These are phyloP conservation scores for Coleophoma crateriformis DNA, from an alignment of 2,329 filamentous ascomycete genomes.

Conservation along the genomic window DNA sequence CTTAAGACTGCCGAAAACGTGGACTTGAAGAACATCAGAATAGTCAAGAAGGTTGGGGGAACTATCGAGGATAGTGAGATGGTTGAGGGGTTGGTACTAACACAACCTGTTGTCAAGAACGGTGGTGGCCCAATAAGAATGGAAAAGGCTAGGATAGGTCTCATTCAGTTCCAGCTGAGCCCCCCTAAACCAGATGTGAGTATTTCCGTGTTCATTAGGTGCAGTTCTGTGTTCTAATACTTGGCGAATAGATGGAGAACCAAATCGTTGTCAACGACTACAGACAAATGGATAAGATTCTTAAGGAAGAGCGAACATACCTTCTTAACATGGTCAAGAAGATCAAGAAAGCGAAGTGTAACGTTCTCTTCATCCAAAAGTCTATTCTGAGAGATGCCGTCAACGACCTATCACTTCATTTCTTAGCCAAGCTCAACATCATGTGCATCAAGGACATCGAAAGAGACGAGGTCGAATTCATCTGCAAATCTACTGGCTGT, in stretches of 20 bases:
- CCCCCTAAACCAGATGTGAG: conserved; percentile 92
- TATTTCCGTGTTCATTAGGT: neutral
- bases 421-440: conserved; percentile 95
- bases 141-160: conserved; percentile 94
- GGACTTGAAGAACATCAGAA: conserved; percentile 91
- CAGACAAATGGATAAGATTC: conserved; percentile 99
- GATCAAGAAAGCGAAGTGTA: conserved; percentile 99
- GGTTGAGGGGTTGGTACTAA: conserved; percentile 88
- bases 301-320: conserved; percentile 98
- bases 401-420: conserved; percentile 95
- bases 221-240: too few relatives aligned
- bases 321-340: conserved; percentile 99
- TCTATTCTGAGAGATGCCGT: conserved; percentile 96
- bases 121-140: conserved; percentile 86
- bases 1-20: conserved; percentile 94
- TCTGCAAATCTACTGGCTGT: conserved; percentile 98
- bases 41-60: conserved; percentile 95
- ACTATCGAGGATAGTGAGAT: conserved; percentile 99
- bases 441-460: conserved; percentile 96
- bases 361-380: conserved; percentile 96
- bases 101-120: conserved; percentile 89
- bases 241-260: conserved; percentile 78
- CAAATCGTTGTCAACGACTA: conserved; percentile 99
- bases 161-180: conserved; percentile 98
- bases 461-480: conserved; percentile 96